Conservation (phyloP, 2,329 filamentous ascomycete species). For the Periconia digitata region DNA sequence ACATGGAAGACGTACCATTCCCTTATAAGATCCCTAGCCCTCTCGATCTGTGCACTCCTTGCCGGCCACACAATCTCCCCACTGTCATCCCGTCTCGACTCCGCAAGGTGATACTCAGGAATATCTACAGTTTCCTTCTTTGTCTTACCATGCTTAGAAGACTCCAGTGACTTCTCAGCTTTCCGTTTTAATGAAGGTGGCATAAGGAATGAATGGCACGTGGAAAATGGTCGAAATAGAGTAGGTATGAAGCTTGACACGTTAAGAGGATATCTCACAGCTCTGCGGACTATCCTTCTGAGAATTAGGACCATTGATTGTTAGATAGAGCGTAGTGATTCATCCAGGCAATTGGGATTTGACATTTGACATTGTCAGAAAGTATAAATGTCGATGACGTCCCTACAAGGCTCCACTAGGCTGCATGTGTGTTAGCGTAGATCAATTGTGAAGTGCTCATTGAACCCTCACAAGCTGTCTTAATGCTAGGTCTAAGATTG, state of each 20-base stretch:
- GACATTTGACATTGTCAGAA: background rate
- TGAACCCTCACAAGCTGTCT: no score
- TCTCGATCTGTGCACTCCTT: slow-evolving; percentile 56
- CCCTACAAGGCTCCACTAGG: background rate
- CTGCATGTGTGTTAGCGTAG: background rate
- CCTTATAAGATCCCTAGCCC: slow-evolving; percentile 58
- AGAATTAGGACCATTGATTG: background rate
- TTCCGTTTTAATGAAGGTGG: slow-evolving; percentile 35
- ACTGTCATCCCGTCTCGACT: slow-evolving; percentile 25
- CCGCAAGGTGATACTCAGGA: slow-evolving; percentile 35
- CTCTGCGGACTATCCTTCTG: background rate
- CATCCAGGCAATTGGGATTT: background rate
- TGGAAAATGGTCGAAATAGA: background rate
- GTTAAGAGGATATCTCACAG: background rate
- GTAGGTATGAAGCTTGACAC: background rate
- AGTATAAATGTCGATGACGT: slow-evolving; percentile 4
- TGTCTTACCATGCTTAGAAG: slow-evolving; percentile 8
- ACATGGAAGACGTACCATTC: slow-evolving; percentile 53
- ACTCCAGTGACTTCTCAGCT: slow-evolving; percentile 16
- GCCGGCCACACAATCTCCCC: slow-evolving; percentile 65
- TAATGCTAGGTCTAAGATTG: no score
- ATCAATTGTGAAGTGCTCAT: no score
- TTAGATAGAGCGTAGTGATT: background rate
- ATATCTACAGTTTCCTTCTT: slow-evolving; percentile 31
- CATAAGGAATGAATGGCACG: slow-evolving; percentile 18